Evolutionary conservation across 768 basidiomycete species (phyloP).

Genomic region (Lentinus tigrinus): DNA sequence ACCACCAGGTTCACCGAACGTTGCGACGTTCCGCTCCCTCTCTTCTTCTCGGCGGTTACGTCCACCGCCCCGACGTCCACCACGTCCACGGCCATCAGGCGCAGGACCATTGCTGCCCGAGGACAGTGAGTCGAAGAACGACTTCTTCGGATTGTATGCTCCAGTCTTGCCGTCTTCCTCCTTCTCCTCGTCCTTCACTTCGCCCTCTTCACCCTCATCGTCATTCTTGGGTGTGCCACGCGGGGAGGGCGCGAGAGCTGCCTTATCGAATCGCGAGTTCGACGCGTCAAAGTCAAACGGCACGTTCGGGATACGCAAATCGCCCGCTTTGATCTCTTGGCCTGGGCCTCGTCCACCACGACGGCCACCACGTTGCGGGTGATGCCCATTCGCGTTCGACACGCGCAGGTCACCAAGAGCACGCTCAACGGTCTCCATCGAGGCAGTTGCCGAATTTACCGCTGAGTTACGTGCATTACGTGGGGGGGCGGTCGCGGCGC

Average conservation of each 20-base stretch:
- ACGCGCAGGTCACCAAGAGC: conserved; percentile 51
- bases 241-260: conserved; percentile 39
- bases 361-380: conserved; percentile 30
- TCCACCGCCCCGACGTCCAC: conserved; percentile 49
- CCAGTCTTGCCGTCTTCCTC: conserved; percentile 33
- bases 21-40: conserved; percentile 79
- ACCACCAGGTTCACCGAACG: conserved; percentile 84
- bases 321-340: conserved; percentile 31
- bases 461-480: conserved; percentile 39
- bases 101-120: conserved; percentile 44
- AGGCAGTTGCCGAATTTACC: conserved; percentile 71
- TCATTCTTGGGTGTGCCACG: conserved; percentile 26
- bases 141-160: conserved; percentile 75
- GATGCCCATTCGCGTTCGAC: conserved; percentile 23
- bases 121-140: conserved; percentile 77
- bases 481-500: conserved; percentile 26
- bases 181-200: conserved; percentile 29
- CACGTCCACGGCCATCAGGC: conserved; percentile 40
- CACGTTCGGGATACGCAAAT: conserved; percentile 60
- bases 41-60: conserved; percentile 80
- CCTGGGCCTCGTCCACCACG: conserved; percentile 35
- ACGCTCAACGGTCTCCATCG: conserved; percentile 69
- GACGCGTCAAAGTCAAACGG: conserved; percentile 82
- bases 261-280: conserved; percentile 82
- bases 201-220: conserved; percentile 27